phyloP scores from a whole-genome alignment of 495 filamentous ascomycete species.

The Podospora fimiseda region DNA sequence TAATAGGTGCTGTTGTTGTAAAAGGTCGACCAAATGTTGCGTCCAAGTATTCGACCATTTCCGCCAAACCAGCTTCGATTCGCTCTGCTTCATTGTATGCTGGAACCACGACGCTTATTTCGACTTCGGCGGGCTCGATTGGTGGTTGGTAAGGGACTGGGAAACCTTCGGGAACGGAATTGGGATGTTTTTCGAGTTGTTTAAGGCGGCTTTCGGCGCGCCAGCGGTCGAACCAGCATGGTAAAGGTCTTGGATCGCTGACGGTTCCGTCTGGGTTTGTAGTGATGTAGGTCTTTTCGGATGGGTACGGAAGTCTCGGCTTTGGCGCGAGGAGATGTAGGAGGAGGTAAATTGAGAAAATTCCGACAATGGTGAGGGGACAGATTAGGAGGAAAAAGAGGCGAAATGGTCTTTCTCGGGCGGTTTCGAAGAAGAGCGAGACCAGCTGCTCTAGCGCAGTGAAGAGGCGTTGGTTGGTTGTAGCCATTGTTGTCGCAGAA shows the following conservation, averaged over 20 bases:
- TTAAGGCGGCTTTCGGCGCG: constrained; percentile 45
- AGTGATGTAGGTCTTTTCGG: constrained; percentile 82
- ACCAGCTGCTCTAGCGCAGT: constrained; percentile 19
- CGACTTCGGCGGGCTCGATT: constrained; percentile 40
- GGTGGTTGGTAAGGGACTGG: constrained; percentile 30
- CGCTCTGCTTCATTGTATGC: constrained; percentile 92
- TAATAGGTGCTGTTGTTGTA: constrained; percentile 4
- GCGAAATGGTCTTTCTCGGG: constrained; percentile 26
- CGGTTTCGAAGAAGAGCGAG: constrained; percentile 20
- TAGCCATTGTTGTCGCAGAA: constrained; percentile 4
- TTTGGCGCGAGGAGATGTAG: constrained; percentile 72
- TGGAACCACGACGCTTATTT: constrained; percentile 83
- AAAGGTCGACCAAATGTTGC: constrained; percentile 57
- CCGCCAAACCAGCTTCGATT: constrained; percentile 75
- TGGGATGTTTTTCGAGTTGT: constrained; percentile 27
- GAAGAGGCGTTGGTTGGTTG: constrained; percentile 5
- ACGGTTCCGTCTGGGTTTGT: constrained; percentile 58
- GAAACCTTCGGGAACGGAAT: constrained; percentile 26
- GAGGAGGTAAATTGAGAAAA: constrained; percentile 50
- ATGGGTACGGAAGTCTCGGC: constrained; percentile 65
- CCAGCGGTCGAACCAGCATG: constrained; percentile 77
- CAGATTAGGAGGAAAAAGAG: constrained; percentile 24
- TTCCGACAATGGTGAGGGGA: constrained; percentile 20
- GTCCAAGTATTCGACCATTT: constrained; percentile 83
- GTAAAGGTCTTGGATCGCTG: constrained; percentile 55